Evolutionary conservation across 345 rosid genomes (phyloP), one percentile per base, ranked within the genome.

Genomic region (Crucihimalaya himalaica): DNA sequence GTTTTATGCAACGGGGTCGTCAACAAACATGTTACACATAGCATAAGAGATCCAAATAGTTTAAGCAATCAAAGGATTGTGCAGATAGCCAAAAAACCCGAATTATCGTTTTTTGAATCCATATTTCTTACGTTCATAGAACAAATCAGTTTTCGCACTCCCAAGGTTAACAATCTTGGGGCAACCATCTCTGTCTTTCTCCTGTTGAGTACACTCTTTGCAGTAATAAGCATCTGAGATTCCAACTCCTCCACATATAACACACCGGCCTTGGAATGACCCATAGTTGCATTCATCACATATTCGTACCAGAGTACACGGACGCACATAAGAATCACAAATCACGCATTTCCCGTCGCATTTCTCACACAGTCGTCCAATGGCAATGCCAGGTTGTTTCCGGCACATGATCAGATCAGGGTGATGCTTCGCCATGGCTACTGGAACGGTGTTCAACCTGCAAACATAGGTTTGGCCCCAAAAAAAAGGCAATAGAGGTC

Each of bases 271-370:
- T 71, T 88, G 89, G 81, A 86, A 88, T 9, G 93, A 88, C 0
- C 93, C 90, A 16, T 86, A 86, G 81, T 88, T 88, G 81, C 90
- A 88, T 54, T 88, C 90, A 45, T 88, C 93, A 70, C 90, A 88
- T 6, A 88, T 85, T 32, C 87, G 85, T 19, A 88, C 90, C 2
- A 86, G 90, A 10, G 90, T 88, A 81, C 91, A 88, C 18, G 93
- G 90, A 46, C 86, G 87, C 61, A 84, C 87, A 15, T 86, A 84
- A 18, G 89, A 88, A 63, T 88, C 93, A 15, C 93, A 88, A 18
- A 88, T 81, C 52, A 88, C 88, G 58, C 93, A 88, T 60, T 88
- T 87, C 14, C 91, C 91, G 52, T 87, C 91, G 19, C 85, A 82
- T 63, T 87, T 87, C 79, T 85, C 91, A 42, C 90, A 86, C 2